Percentiles rank a stretch among this genome's conserved stretches.
phyloP scores from a whole-genome alignment of 2,329 filamentous ascomycete genomes.

The Fusarium paranaense region DNA sequence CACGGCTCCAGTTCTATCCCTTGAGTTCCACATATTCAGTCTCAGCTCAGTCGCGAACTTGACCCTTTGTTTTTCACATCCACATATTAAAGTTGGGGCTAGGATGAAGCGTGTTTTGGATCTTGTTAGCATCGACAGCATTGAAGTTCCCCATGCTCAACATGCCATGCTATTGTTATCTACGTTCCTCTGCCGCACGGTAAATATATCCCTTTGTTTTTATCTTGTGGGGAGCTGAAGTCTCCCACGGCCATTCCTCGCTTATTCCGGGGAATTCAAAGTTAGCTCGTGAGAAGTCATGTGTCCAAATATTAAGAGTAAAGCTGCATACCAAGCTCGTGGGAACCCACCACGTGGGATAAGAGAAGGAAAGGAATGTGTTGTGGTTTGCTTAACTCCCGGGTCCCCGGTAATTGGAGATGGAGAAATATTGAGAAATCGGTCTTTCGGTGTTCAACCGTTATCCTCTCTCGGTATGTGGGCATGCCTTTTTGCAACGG shows the following conservation, averaged over 20 bases:
- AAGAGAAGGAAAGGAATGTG: background rate
- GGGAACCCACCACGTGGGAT: background rate
- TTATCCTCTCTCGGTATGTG: background rate
- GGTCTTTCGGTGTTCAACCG: background rate
- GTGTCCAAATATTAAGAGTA: background rate
- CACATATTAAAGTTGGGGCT: background rate
- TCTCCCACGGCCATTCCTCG: background rate
- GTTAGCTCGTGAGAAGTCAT: background rate
- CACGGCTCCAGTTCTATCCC: background rate
- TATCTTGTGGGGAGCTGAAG: background rate
- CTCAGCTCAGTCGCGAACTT: background rate
- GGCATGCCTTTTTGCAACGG: background rate
- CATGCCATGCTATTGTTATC: background rate
- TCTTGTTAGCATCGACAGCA: background rate
- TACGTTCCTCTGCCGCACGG: background rate
- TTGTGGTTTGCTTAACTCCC: background rate
- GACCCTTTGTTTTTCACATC: background rate
- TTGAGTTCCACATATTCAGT: background rate
- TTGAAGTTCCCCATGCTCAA: background rate
- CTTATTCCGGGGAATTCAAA: background rate
- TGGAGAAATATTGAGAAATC: background rate
- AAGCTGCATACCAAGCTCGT: background rate
- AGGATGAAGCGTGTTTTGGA: background rate
- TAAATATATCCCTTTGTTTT: background rate
- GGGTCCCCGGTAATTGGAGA: background rate